Percentiles rank a stretch among this genome's conserved stretches.
phyloP scores from a whole-genome alignment of 176 grass and related monocot species.

The Raddia distichophylla region DNA sequence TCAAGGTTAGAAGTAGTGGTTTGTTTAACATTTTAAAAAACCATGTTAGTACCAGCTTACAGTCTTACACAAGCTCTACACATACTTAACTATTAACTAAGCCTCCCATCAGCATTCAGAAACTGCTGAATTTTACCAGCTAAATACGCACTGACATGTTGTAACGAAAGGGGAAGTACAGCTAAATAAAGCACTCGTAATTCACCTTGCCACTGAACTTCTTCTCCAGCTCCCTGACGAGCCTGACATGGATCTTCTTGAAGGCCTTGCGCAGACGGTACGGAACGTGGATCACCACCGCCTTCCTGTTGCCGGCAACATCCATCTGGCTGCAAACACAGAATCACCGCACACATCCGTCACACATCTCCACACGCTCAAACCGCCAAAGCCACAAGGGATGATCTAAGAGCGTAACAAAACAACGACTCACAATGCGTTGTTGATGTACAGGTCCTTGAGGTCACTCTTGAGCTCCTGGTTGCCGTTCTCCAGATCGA shows the following conservation, averaged over 20 bases:
- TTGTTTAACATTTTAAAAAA: not conserved
- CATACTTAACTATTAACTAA: not conserved
- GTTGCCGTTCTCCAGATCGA: slow-evolving; percentile 94
- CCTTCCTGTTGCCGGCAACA: slow-evolving; percentile 80
- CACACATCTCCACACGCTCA: not conserved
- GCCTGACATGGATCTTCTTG: slow-evolving; percentile 90
- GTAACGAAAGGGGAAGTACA: not conserved
- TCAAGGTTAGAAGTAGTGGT: too few relatives aligned
- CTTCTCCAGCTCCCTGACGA: slow-evolving; percentile 96
- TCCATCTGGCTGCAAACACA: slow-evolving; percentile 68
- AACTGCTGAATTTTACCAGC: not conserved
- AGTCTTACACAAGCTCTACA: not conserved
- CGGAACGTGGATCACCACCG: slow-evolving; percentile 84
- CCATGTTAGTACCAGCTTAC: not conserved
- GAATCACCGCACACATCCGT: not conserved
- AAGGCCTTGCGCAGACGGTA: slow-evolving; percentile 87
- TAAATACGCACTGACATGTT: too few relatives aligned
- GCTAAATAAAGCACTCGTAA: not conserved
- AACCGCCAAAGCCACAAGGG: not conserved
- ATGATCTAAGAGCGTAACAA: too few relatives aligned
- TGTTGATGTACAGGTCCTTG: slow-evolving; percentile 94
- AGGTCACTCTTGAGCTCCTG: slow-evolving; percentile 89
- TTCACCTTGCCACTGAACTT: slow-evolving; percentile 96
- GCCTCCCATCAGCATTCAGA: not conserved
- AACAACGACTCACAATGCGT: slow-evolving; percentile 51